Conservation (phyloP, 2,329 filamentous ascomycete species). For the Diaporthe vaccinii region DNA sequence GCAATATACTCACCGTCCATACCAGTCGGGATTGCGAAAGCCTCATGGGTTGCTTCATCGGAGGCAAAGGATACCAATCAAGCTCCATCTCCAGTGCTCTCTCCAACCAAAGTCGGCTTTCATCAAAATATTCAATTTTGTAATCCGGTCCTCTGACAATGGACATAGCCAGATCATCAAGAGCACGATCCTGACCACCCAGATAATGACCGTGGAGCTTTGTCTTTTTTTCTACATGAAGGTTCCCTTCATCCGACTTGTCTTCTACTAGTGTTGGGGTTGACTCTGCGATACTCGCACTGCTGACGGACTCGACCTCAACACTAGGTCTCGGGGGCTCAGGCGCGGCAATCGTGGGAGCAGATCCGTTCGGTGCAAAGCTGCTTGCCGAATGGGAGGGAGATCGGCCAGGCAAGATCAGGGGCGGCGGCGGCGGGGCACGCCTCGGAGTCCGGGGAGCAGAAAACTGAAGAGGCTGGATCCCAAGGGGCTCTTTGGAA, state of each 20-base stretch:
- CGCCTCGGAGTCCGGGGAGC: slow-evolving; percentile 35
- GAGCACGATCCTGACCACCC: background rate
- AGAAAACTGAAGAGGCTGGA: slow-evolving; percentile 79
- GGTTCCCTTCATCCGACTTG: background rate
- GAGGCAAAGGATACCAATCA: background rate
- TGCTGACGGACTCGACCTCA: background rate
- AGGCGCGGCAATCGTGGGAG: background rate
- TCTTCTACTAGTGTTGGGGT: background rate
- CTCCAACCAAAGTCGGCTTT: background rate
- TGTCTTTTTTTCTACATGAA: background rate
- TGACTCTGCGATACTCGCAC: background rate
- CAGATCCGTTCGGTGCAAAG: background rate
- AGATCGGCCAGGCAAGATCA: background rate
- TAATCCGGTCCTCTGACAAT: slow-evolving; percentile 6
- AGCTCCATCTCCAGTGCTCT: background rate
- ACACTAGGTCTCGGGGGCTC: background rate
- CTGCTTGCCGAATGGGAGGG: background rate
- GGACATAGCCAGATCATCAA: background rate
- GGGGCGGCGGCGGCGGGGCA: background rate
- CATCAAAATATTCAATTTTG: background rate
- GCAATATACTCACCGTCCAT: background rate
- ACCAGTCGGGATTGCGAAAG: background rate
- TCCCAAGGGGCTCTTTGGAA: slow-evolving; percentile 96
- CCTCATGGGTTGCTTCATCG: background rate
- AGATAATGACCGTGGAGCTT: background rate